Base-by-base conservation (phyloP, 75 land plant genomes). In the Sequoia sempervirens region DNA sequence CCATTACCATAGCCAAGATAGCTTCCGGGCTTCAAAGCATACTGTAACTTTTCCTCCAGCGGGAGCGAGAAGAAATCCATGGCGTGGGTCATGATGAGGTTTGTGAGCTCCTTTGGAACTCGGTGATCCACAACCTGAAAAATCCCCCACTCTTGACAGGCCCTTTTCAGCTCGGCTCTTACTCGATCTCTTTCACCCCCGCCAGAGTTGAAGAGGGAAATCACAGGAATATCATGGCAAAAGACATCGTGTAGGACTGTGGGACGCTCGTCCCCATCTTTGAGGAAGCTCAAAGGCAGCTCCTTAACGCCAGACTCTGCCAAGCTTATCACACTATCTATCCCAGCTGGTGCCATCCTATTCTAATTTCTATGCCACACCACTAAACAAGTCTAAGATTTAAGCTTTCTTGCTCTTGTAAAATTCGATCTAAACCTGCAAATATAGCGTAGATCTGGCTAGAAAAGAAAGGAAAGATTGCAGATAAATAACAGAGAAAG, bases 221-320 rank as follows among this genome's bases (percentile, higher is more conserved):
- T 94, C 23, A 92, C 87, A 45, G 92, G 95, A 30, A 94, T 88
- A 2, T 89, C 92, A 61, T 85, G 50, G 90, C 91, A 88, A 82
- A 91, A 93, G 1, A 85, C 74, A 85, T 93, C 87, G 93, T 93
- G 87, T 0, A 92, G 89, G 10, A 93, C 90, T 85, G 84, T 93
- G 45, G 94, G 94, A 82, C 90, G 87, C 88, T 93, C 94, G 68
- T 91, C 91, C 74, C 89, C 90, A 85, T 88, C 90, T 13, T 92
- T 82, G 5, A 91, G 79, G 84, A 88, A 93, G 47, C 38, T 88
- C 61, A 46, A 15, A 17, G 82, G 75, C 14, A 93, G 87, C 18
- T 86, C 85, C 79, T 85, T 86, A 73, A 64, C 0, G 6, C 68
- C 68, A 0, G 68, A 64, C 68, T 64, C 68, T 4, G 68, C 26